Conservation (phyloP, 768 basidiomycete species). For the Tremella mesenterica region DNA sequence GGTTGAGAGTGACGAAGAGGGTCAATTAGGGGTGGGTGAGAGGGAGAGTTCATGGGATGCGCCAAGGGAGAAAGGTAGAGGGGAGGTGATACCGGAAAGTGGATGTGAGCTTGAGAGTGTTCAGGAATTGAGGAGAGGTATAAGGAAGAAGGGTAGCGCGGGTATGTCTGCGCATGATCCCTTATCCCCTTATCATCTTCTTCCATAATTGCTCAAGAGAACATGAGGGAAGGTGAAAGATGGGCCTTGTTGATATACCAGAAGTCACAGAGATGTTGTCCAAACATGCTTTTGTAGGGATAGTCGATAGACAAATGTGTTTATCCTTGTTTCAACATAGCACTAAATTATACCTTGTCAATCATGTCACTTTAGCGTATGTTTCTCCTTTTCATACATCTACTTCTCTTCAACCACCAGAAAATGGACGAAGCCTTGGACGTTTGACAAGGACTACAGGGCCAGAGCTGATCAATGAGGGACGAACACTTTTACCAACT, state of each 20-base stretch:
- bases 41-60: constrained; percentile 3
- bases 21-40: constrained; percentile 35
- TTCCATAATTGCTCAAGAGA: too few species aligned
- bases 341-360: constrained; percentile 81
- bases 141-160: constrained; percentile 58
- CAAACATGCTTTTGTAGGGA: constrained; percentile 84
- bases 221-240: constrained; percentile 28
- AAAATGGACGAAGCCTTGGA: too few species aligned
- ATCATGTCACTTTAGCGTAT: constrained; percentile 73
- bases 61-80: constrained; percentile 8
- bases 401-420: too few species aligned
- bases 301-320: constrained; percentile 66
- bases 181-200: too few species aligned
- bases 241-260: constrained; percentile 42
- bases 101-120: constrained; percentile 70
- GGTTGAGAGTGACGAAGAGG: constrained; percentile 49
- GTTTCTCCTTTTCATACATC: background rate
- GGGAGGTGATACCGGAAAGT: constrained; percentile 57
- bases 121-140: constrained; percentile 53
- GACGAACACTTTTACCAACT: constrained; percentile 95
- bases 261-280: constrained; percentile 74
- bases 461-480: constrained; percentile 48
- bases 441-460: too few species aligned
- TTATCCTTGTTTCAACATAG: constrained; percentile 76
- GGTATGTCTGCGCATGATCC: constrained; percentile 55